Base-by-base conservation (phyloP, 495 filamentous ascomycete genomes). In the Penicillium mononematosum region DNA sequence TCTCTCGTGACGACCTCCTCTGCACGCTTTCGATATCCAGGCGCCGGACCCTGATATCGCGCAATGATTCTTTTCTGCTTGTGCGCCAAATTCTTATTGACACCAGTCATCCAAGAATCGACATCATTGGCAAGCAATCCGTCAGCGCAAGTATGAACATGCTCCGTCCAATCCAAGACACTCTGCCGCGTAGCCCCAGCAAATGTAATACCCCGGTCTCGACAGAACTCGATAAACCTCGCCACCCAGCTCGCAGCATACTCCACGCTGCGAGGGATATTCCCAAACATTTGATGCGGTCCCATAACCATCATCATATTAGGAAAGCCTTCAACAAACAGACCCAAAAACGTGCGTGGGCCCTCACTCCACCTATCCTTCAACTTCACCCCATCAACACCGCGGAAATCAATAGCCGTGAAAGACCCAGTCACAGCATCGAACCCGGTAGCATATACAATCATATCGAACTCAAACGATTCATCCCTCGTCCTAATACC, bases 31-130 rank as follows among this genome's bases (percentile, higher is more conserved):
- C 65, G 36, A 55, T 68, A 65, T 12, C 60, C 63, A n/a, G 60
- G 58, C 8, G 63, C 65, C 3, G 62, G 53, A 8, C 65, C 62
- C 24, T 63, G 58, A 45, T 74, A 75, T 48, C 72, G 45, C 17
- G 70, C 70, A 50, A 73, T 62, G 29, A 65, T 70, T 34, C 70
- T 54, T 57, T 69, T 65, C 54, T 72, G 67, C 56, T 75, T 75
- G 41, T 64, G 55, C 20, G 59, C 58, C 36, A 74, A 39, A 22
- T 75, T 73, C 50, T 66, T 72, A 52, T 75, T 76, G 0, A 74
- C 63, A 0, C 71, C 73, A 1, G 70, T 76, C 71, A 74, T 73
- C 73, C 71, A 75, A 7, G 62, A 67, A 48, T 75, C 70, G 7
- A 73, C 67, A 46, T 75, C 69, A 49, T 72, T 73, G 0, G 69